Evolutionary conservation across 495 filamentous ascomycete genomes (phyloP).

Genomic region (Trichoderma virens): DNA sequence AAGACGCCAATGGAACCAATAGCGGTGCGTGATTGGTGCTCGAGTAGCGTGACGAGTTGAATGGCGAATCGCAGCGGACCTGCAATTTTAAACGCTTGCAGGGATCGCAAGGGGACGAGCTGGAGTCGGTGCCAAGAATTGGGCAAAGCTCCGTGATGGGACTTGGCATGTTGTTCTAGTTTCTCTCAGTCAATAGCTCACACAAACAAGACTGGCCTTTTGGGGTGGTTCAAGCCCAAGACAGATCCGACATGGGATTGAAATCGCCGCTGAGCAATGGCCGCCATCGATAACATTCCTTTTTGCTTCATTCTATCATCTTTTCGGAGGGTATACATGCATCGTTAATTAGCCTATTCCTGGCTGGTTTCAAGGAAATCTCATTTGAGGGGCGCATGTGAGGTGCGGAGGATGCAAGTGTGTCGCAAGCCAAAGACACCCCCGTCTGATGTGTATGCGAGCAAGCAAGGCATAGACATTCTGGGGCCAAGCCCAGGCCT

Average conservation of each 20-base stretch:
- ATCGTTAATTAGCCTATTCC: not conserved
- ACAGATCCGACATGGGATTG: too few species aligned
- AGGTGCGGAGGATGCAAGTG: constrained; percentile 4
- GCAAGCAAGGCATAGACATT: not conserved
- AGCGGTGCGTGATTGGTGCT: not conserved
- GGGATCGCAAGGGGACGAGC: not conserved
- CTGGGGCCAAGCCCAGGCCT: too few species aligned
- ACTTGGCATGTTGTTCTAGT: not conserved
- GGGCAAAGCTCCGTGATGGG: constrained; percentile 7
- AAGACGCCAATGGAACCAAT: not conserved
- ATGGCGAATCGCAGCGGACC: constrained; percentile 5
- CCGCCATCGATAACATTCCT: not conserved
- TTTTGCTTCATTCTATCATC: not conserved
- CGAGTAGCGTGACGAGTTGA: not conserved
- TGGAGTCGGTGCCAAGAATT: constrained; percentile 5
- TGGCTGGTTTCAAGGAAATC: not conserved
- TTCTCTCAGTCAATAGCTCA: not conserved
- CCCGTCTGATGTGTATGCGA: not conserved
- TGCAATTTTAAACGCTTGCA: constrained; percentile 5
- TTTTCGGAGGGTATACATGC: not conserved
- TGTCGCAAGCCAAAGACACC: not conserved
- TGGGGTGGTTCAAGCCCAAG: too few species aligned
- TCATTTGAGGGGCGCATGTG: not conserved
- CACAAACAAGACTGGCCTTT: too few species aligned
- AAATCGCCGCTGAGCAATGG: not conserved